Conservation (phyloP, 768 basidiomycete species). For the Tephrocybe sp. region DNA sequence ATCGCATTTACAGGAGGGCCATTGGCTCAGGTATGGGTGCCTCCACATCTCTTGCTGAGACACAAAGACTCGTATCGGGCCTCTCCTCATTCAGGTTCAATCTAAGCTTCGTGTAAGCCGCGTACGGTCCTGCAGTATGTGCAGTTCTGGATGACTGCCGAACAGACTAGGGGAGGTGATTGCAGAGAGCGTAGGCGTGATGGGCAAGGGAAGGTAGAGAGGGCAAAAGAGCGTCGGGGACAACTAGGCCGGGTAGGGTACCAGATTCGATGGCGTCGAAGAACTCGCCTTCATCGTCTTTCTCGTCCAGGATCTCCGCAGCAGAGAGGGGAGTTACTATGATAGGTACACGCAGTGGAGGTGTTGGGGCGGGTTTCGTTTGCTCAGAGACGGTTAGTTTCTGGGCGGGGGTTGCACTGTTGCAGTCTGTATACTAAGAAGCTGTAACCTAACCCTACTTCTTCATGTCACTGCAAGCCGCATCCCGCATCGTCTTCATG, state of each 20-base stretch:
- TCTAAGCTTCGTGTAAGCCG: slow-evolving; percentile 67
- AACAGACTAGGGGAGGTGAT: neutral
- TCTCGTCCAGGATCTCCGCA: slow-evolving; percentile 18
- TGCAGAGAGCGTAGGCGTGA: slow-evolving; percentile 1
- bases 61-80: slow-evolving; percentile 88
- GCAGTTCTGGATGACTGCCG: neutral
- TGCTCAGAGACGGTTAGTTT: too few relatives aligned
- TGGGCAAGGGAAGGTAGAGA: slow-evolving; percentile 23
- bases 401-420: too few relatives aligned
- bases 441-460: too few relatives aligned
- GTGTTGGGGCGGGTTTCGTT: neutral
- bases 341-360: neutral
- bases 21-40: too few relatives aligned
- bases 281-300: slow-evolving; percentile 90
- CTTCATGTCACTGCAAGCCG: too few relatives aligned
- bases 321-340: neutral
- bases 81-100: slow-evolving; percentile 75
- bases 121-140: slow-evolving; percentile 42
- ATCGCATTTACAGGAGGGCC: too few relatives aligned
- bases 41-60: too few relatives aligned
- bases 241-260: slow-evolving; percentile 69
- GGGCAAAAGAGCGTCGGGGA: slow-evolving; percentile 60
- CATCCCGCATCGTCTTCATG: too few relatives aligned
- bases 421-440: too few relatives aligned
- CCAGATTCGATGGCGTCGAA: slow-evolving; percentile 94